Percentiles rank a stretch among this genome's conserved stretches.
These are phyloP conservation scores for Annulohypoxylon bovei DNA, from an alignment of 495 filamentous ascomycete species.

Conservation along the genomic window DNA sequence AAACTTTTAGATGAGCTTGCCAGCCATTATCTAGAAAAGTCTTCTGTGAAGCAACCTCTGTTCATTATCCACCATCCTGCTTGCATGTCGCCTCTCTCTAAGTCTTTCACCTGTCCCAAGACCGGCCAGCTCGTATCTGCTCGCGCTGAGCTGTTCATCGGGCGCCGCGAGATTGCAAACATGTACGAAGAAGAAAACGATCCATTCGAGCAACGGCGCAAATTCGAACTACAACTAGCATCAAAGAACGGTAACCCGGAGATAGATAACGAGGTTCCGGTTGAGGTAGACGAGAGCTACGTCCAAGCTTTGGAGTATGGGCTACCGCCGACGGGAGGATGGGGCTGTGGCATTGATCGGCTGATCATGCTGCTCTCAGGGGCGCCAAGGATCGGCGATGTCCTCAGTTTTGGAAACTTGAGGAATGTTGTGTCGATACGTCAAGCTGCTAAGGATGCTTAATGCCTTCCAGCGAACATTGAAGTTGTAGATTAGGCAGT, in stretches of 20 bases:
- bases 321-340: slow-evolving; percentile 91
- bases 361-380: slow-evolving; percentile 89
- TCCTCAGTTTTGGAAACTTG: slow-evolving; percentile 87
- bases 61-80: slow-evolving; percentile 93
- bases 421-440: slow-evolving; percentile 67
- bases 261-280: slow-evolving; percentile 27
- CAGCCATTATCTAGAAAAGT: slow-evolving; percentile 74
- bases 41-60: slow-evolving; percentile 73
- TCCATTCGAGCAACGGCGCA: slow-evolving; percentile 84
- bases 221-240: slow-evolving; percentile 70
- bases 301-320: slow-evolving; percentile 85
- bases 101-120: slow-evolving; percentile 73
- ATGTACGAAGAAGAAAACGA: slow-evolving; percentile 99
- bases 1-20: slow-evolving; percentile 89
- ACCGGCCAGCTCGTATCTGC: slow-evolving; percentile 75
- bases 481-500: background rate
- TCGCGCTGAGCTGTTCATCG: slow-evolving; percentile 88
- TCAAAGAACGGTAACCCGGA: slow-evolving; percentile 44
- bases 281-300: slow-evolving; percentile 81
- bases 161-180: slow-evolving; percentile 84
- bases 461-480: background rate
- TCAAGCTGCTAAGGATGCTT: slow-evolving; percentile 29
- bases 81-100: slow-evolving; percentile 90
- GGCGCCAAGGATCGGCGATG: slow-evolving; percentile 77
- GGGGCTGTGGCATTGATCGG: slow-evolving; percentile 93